Percentiles rank a stretch among this genome's conserved stretches.
These are phyloP conservation scores for Uncinocarpus reesii DNA, from an alignment of 2,329 filamentous ascomycete genomes.

Conservation along the genomic window DNA sequence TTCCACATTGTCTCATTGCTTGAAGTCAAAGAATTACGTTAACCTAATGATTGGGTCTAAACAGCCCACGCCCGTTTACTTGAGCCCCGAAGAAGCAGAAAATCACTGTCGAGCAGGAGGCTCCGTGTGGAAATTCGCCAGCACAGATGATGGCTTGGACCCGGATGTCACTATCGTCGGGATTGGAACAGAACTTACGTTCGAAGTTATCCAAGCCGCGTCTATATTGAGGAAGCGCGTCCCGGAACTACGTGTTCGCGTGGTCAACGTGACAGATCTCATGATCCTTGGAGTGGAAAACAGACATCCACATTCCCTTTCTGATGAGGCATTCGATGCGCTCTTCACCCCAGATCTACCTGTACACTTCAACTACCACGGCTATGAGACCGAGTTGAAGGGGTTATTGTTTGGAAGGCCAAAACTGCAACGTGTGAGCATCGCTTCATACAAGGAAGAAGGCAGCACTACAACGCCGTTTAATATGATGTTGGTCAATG, in stretches of 20 bases:
- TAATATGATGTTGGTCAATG: constrained; percentile 58
- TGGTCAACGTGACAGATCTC: constrained; percentile 57
- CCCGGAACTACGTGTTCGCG: constrained; percentile 48
- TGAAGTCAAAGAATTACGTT: constrained; percentile 53
- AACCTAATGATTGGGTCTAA: constrained; percentile 61
- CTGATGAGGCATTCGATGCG: constrained; percentile 42
- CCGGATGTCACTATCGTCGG: constrained; percentile 56
- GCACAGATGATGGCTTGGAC: constrained; percentile 44
- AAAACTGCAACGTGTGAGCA: constrained; percentile 42
- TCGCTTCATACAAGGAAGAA: constrained; percentile 55
- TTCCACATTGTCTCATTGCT: constrained; percentile 52
- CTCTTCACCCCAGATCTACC: constrained; percentile 49
- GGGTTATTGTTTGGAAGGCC: constrained; percentile 52
- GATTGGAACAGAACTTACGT: constrained; percentile 56
- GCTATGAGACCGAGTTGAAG: constrained; percentile 51
- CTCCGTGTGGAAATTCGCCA: constrained; percentile 53
- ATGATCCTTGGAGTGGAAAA: constrained; percentile 51
- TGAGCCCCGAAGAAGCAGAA: constrained; percentile 50
- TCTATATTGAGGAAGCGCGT: constrained; percentile 43
- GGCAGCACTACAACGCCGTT: constrained; percentile 59
- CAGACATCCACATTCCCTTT: constrained; percentile 50
- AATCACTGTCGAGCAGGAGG: constrained; percentile 51
- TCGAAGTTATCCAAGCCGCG: constrained; percentile 54
- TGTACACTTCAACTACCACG: constrained; percentile 59
- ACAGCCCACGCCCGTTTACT: constrained; percentile 53